Conservation (phyloP, 306 rosid species). For the Comarum palustre region DNA sequence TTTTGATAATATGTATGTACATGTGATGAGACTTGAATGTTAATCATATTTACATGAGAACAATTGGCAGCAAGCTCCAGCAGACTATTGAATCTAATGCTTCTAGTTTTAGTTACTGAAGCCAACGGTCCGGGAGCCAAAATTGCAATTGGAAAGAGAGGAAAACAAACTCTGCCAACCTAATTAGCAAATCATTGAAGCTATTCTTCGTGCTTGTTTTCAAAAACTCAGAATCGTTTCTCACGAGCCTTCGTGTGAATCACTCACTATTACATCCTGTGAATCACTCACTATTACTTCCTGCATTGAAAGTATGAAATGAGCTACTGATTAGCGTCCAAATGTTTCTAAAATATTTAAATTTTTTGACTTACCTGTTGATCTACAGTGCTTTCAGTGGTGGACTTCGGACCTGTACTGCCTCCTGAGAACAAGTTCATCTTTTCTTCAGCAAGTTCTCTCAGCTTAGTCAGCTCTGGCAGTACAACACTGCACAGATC, state of each 20-base stretch:
- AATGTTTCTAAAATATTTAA: neutral
- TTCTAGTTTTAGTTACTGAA: neutral
- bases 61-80: neutral
- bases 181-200: neutral
- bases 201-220: slow-evolving; percentile 8
- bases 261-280: too few relatives aligned
- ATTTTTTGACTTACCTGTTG: slow-evolving; percentile 44
- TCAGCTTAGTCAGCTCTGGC: slow-evolving; percentile 57
- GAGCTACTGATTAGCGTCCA: neutral
- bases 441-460: slow-evolving; percentile 54
- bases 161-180: neutral
- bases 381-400: slow-evolving; percentile 18
- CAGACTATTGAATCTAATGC: slow-evolving; percentile 12
- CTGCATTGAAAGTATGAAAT: slow-evolving; percentile 29
- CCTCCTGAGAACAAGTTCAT: slow-evolving; percentile 21
- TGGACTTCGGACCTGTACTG: slow-evolving; percentile 18
- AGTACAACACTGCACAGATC: slow-evolving; percentile 54
- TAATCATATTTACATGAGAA: slow-evolving; percentile 17
- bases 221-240: neutral
- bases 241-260: too few relatives aligned
- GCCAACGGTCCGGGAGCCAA: slow-evolving; percentile 2
- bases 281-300: slow-evolving; percentile 51
- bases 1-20: neutral
- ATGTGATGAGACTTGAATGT: neutral
- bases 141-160: neutral